Evolutionary conservation across 2,329 filamentous ascomycete genomes (phyloP).

Genomic region (Chrysoporthe cubensis): DNA sequence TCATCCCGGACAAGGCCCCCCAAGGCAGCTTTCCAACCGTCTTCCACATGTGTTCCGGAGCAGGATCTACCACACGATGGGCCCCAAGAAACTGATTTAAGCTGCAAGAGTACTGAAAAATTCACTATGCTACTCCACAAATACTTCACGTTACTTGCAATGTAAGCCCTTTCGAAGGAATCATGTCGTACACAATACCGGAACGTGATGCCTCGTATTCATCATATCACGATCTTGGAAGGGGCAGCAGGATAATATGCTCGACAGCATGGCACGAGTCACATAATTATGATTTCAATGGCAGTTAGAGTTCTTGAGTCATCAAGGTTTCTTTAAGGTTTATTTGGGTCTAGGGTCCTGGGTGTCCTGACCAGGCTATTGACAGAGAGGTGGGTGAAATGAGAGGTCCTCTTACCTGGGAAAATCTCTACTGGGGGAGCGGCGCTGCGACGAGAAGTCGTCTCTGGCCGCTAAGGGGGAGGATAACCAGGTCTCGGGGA

Average conservation of each 20-base stretch:
- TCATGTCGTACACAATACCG: not conserved
- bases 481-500: not conserved
- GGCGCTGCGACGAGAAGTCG: not conserved
- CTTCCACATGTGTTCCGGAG: not conserved
- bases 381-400: not conserved
- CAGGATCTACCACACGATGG: not conserved
- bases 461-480: not conserved
- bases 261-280: not conserved
- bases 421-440: not conserved
- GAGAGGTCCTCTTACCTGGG: slow-evolving; percentile 4
- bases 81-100: not conserved
- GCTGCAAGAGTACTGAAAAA: not conserved
- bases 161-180: not conserved
- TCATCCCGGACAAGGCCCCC: not conserved
- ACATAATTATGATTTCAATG: not conserved
- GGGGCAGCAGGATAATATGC: not conserved
- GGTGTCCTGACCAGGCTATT: not conserved
- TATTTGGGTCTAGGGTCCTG: not conserved
- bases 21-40: not conserved
- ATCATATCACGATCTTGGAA: not conserved
- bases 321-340: not conserved
- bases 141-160: not conserved
- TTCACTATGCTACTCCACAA: not conserved
- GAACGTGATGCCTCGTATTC: not conserved
- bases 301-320: not conserved